Evolutionary conservation across 768 basidiomycete species (phyloP), one percentile per base, ranked within the genome.

Genomic region (Boletus tomentosulus): DNA sequence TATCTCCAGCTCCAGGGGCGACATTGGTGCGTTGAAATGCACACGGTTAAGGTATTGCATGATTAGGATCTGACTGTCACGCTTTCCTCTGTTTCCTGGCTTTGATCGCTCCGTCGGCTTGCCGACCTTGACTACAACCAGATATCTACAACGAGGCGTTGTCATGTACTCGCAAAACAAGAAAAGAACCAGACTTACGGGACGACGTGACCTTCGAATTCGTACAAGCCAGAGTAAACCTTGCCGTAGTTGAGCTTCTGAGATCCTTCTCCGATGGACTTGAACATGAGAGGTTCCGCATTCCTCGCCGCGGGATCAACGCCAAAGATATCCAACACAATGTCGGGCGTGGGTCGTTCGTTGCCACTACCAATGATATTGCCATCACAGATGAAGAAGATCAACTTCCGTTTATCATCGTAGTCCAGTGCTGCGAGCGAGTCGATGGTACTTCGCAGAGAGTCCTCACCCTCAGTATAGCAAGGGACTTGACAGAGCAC

Each of bases 341-440:
- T 83, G 25, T 81, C 77, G 15, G 84, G 85, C 9, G 85, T 86
- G 1, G 84, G 72, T 44, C 81, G 74, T 51, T 86, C 85, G 61
- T 86, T 86, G 16, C 85, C 85, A 56, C 77, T 79, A 45, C 84
- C 84, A 47, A 85, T 84, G 68, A 86, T 85, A 60, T 86, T 86
- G 3, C 84, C 84, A 62, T 86, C 84, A 59, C 84, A 86, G 48
- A 86, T 80, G 57, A 86, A 60, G 66, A 86, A 78, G 51, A 86
- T 73, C 22, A 86, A 61, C 70, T 86, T 86, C 57, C 85, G 77
- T 66, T 86, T 86, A 67, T 86, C 84, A 56, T 86, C 85, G 53
- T 86, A 86, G 61, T 81, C 78, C 56, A 86, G 71, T 28, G 75
- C 76, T 8, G 84, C 81, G 34, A 86, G 73, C 3, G 84, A 86